A percentile compares a stretch with the other conserved stretches of the same genome.
Evolutionary conservation across 164 flowering plant species (phyloP).

Genomic region (Piper betle): DNA sequence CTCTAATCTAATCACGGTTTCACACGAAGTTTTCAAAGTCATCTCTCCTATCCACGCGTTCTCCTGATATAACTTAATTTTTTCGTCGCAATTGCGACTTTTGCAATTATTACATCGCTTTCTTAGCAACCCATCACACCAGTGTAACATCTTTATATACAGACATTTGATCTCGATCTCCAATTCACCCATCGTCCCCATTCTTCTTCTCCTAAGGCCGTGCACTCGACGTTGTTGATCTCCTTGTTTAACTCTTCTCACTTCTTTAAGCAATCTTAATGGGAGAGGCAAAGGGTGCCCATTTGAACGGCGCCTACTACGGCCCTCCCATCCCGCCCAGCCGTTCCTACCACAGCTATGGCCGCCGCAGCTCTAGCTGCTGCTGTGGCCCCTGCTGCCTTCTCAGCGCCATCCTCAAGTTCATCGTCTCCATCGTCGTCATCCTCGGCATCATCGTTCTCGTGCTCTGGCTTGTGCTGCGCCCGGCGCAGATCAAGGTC

Average conservation of each 20-base stretch:
- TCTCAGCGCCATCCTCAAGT: conserved; percentile 12
- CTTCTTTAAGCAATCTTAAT: neutral
- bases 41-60: neutral
- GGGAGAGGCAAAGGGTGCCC: conserved; percentile 1
- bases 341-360: neutral
- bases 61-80: neutral
- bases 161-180: neutral
- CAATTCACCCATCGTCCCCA: neutral
- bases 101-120: neutral
- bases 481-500: conserved; percentile 35
- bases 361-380: neutral
- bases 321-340: conserved; percentile 7
- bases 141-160: neutral
- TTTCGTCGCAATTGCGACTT: neutral
- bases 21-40: neutral
- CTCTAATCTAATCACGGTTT: neutral
- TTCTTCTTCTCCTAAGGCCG: neutral
- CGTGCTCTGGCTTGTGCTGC: conserved; percentile 38
- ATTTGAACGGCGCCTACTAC: conserved; percentile 7
- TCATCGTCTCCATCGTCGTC: conserved; percentile 16
- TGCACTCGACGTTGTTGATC: neutral
- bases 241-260: neutral
- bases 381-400: conserved; percentile 9
- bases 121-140: neutral
- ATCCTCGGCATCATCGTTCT: conserved; percentile 24